A percentile compares a stretch with the other conserved stretches of the same genome.
These are phyloP conservation scores for Pythium dissotocum DNA, from an alignment of 352 stramenopile species.

Conservation along the genomic window DNA sequence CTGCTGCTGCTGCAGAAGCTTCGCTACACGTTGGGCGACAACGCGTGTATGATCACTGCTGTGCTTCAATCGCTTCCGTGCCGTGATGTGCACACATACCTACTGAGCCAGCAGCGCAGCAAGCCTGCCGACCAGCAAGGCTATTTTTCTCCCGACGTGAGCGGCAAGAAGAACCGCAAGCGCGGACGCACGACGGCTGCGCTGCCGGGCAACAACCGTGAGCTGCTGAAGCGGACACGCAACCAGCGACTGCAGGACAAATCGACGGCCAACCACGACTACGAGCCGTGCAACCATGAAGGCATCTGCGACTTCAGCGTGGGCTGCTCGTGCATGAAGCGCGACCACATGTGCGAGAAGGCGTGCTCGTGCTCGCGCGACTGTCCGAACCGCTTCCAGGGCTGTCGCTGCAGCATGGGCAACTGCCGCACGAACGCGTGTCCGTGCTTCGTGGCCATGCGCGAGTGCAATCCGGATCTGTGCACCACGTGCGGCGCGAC, in stretches of 20 bases:
- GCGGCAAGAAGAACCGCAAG: constrained; percentile 45
- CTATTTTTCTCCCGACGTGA: constrained; percentile 45
- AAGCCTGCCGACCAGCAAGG: constrained; percentile 21
- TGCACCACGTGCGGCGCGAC: constrained; percentile 48
- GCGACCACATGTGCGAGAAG: constrained; percentile 81
- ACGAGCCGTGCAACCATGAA: constrained; percentile 80
- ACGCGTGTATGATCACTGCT: constrained; percentile 63
- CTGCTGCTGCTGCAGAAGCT: constrained; percentile 61
- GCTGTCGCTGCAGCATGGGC: constrained; percentile 42
- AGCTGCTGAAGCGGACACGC: constrained; percentile 59
- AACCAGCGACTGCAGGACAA: constrained; percentile 71
- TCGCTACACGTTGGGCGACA: constrained; percentile 53
- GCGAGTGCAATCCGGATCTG: constrained; percentile 61
- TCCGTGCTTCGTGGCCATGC: constrained; percentile 50
- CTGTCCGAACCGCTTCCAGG: constrained; percentile 71
- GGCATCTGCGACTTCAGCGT: constrained; percentile 51
- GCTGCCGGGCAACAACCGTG: constrained; percentile 46
- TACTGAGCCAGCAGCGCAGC: constrained; percentile 45
- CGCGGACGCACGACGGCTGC: constrained; percentile 34
- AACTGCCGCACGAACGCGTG: constrained; percentile 51
- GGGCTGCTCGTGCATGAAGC: constrained; percentile 72
- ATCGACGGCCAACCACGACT: constrained; percentile 60
- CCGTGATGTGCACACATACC: constrained; percentile 50
- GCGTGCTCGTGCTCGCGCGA: constrained; percentile 80
- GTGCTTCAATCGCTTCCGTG: constrained; percentile 62